Conservation (phyloP, 352 stramenopile genomes). For the Phytophthora sp. region DNA sequence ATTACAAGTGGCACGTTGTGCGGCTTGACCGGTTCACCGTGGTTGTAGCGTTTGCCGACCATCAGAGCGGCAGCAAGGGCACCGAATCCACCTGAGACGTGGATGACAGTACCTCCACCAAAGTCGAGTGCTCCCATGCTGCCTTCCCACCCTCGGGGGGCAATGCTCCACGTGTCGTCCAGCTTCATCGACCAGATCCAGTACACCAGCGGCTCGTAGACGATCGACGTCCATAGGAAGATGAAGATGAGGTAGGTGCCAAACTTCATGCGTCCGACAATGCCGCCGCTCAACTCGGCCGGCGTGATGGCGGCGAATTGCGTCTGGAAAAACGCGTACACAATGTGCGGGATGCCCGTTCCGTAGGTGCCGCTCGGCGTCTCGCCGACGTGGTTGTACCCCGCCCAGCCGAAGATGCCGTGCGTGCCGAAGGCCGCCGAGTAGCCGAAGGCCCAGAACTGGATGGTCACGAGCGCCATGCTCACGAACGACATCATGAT, state of each 20-base stretch:
- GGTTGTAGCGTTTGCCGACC: conserved; percentile 72
- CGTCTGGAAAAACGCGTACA: conserved; percentile 82
- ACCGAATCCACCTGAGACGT: conserved; percentile 75
- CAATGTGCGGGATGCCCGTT: conserved; percentile 58
- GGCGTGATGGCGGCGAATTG: conserved; percentile 85
- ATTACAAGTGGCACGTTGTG: conserved; percentile 86
- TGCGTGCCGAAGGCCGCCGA: conserved; percentile 64
- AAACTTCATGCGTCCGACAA: conserved; percentile 85
- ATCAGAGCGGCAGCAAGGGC: conserved; percentile 66
- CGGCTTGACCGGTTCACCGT: conserved; percentile 64
- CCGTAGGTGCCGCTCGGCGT: conserved; percentile 52
- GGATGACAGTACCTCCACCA: conserved; percentile 79
- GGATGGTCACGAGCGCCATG: conserved; percentile 76
- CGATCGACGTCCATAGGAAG: conserved; percentile 71
- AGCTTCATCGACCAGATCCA: conserved; percentile 81
- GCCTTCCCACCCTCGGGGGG: conserved; percentile 55
- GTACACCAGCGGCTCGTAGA: conserved; percentile 84
- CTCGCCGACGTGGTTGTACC: conserved; percentile 59
- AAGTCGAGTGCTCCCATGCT: conserved; percentile 78
- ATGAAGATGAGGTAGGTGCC: conserved; percentile 76
- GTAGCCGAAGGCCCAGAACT: conserved; percentile 82
- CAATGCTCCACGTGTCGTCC: conserved; percentile 46
- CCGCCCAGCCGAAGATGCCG: conserved; percentile 58
- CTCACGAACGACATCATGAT: conserved; percentile 80
- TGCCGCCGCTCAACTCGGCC: conserved; percentile 67